Conservation (phyloP, 768 basidiomycete species). For the Tubosaeta brunneosetosa region DNA sequence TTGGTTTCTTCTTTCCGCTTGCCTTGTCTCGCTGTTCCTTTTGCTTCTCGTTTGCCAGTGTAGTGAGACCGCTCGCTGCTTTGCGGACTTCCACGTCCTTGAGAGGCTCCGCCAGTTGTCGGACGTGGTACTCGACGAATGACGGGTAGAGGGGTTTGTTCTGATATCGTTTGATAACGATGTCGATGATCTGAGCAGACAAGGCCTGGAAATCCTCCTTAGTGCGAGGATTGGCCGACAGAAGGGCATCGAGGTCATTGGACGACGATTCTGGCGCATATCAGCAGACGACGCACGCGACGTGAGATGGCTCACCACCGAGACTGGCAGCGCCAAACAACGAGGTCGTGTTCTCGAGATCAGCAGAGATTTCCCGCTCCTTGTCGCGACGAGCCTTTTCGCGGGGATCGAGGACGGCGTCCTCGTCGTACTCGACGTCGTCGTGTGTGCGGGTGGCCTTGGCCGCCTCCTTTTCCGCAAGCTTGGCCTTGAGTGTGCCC, state of each 20-base stretch:
- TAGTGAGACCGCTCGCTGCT: conserved; percentile 75
- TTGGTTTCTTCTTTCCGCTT: conserved; percentile 87
- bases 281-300: not conserved
- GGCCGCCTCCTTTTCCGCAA: conserved; percentile 86
- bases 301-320: conserved; percentile 44
- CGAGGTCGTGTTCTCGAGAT: conserved; percentile 79
- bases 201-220: conserved; percentile 83
- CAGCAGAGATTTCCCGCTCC: conserved; percentile 80
- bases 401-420: conserved; percentile 72
- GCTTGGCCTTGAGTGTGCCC: conserved; percentile 83
- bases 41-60: conserved; percentile 93
- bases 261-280: conserved; percentile 54
- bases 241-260: conserved; percentile 62
- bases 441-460: conserved; percentile 47
- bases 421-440: conserved; percentile 59
- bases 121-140: conserved; percentile 82
- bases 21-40: conserved; percentile 82
- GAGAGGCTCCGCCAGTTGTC: conserved; percentile 68
- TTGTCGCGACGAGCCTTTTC: conserved; percentile 74
- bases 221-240: conserved; percentile 77
- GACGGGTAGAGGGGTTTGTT: conserved; percentile 75
- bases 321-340: conserved; percentile 69
- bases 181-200: conserved; percentile 69
- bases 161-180: conserved; percentile 74
- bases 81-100: conserved; percentile 92